Base-by-base conservation (phyloP, 495 filamentous ascomycete species). In the Talaromyces trachyspermus region DNA sequence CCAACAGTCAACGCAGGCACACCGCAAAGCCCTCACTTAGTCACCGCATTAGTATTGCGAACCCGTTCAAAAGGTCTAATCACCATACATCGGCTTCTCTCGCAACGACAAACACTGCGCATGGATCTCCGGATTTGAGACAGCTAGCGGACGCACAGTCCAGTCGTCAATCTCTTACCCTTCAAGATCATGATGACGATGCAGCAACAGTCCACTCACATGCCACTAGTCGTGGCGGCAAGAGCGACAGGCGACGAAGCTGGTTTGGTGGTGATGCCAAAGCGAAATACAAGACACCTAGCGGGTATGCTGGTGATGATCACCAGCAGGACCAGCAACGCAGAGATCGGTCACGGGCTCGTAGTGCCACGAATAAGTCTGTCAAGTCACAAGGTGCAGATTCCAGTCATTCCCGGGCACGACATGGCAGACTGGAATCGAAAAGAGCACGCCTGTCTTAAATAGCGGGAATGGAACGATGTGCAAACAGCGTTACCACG, bases 21-120 rank as follows among this genome's bases (percentile, higher is more conserved):
- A 63, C 64, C 0, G 52, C 62, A 18, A 64, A 66, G 42, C 65
- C 64, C 12, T 71, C 69, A 20, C 61, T 70, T 53, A 69, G 69
- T 50, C 65, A 71, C 30, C 68, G 69, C 5, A 73, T 73, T 50
- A 71, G 68, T 52, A 62, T 71, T 30, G 71, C 71, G 55, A 73
- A 73, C 32, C 70, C 70, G 0, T 73, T 73, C 55, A 71, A 68
- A 49, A 68, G 70, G 14, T 57, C 64, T 2, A 61, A 60, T 24
- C 68, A 73, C 46, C 62, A 60, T 47, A 70, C 66, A 18, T 43
- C 38, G 27, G 17, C 35, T 24, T 49, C 46, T 3, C 20, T 49
- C 2, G 38, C 35, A 22, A 42, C 48, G 7, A 56, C 68, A 25
- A 61, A 62, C 24, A 66, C 65, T 0, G 58, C 65, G 12, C 67